Base-by-base conservation (phyloP, 2,329 filamentous ascomycete genomes). In the Eutypella sp. region DNA sequence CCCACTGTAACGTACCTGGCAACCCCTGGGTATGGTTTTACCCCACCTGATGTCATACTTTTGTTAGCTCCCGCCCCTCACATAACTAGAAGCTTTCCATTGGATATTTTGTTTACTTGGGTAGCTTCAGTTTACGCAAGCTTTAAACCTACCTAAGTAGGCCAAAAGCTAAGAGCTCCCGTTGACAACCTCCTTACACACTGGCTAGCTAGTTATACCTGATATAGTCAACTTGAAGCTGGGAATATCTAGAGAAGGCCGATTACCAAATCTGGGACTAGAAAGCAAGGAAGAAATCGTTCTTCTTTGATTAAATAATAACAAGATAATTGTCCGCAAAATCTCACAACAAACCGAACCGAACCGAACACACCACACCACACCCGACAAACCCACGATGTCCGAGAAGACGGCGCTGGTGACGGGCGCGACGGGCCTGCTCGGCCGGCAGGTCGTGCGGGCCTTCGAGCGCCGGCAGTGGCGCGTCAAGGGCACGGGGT, bases 401-500 rank as follows among this genome's bases (percentile, higher is more conserved):
- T 42, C 62, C 2, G 42, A 49, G 6, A 67, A 76, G 47, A 83
- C 76, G 22, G 89, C 79, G 9, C 74, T 96, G 22, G 72, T 96
- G 45, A 96, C 90, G 6, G 90, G 90, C 47, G 89, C 89, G 31
- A 92, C 87, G 18, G 90, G 90, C 45, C 76, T 95, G 10, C 77
- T 96, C 2, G 90, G 91, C 41, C 81, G 89, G 37, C 82, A 93
- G 64, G 85, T 95, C 10, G 73, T 84, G 45, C 79, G 77, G 50
- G 79, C 79, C 11, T 95, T 96, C 63, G 72, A 82, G 44, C 67
- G 75, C 46, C 76, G 73, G 24, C 74, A 77, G 31, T 95, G 89
- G 80, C 70, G 72, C n/a, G 81, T 82, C 47, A 82, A 83, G 53
- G 87, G 87, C 40, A 85, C 85, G 3, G 88, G 87, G 15, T 80